Percentiles rank a stretch among this genome's conserved stretches.
phyloP scores from a whole-genome alignment of 257 asterid genomes.

The Fraxinus quadrangulata region DNA sequence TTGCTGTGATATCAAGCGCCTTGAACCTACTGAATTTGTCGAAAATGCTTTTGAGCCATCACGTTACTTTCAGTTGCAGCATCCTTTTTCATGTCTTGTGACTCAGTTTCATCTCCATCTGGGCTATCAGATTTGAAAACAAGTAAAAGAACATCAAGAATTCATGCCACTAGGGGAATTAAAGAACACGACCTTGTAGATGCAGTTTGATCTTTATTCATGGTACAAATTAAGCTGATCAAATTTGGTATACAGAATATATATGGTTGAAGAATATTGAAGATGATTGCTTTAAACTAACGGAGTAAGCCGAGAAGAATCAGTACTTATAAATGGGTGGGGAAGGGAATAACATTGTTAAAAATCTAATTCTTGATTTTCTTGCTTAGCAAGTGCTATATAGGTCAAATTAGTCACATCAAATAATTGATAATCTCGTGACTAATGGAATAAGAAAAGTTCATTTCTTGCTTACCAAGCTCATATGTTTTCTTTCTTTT shows the following conservation, averaged over 20 bases:
- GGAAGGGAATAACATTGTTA: not conserved
- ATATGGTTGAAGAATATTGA: not conserved
- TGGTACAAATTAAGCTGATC: not conserved
- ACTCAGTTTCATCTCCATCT: not conserved
- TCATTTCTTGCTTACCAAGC: not conserved
- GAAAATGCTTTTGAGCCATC: conserved; percentile 7
- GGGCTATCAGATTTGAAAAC: not conserved
- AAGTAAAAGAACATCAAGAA: not conserved
- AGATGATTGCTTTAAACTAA: not conserved
- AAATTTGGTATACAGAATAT: not conserved
- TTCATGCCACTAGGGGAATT: not conserved
- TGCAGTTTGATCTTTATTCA: not conserved
- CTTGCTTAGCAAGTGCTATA: not conserved
- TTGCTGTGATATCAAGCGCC: not conserved
- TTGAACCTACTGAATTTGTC: not conserved
- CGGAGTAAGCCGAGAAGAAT: not conserved
- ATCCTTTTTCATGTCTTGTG: not conserved
- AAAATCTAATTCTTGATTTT: too few relatives aligned
- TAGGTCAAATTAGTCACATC: not conserved
- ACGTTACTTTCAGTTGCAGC: not conserved
- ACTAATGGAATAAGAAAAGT: not conserved
- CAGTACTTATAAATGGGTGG: not conserved
- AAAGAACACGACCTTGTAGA: not conserved
- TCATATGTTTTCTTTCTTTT: not conserved
- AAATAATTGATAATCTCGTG: not conserved